These are phyloP conservation scores for Rhodomyrtus psidioides DNA, from an alignment of 441 rosid genomes.

Conservation along the genomic window DNA sequence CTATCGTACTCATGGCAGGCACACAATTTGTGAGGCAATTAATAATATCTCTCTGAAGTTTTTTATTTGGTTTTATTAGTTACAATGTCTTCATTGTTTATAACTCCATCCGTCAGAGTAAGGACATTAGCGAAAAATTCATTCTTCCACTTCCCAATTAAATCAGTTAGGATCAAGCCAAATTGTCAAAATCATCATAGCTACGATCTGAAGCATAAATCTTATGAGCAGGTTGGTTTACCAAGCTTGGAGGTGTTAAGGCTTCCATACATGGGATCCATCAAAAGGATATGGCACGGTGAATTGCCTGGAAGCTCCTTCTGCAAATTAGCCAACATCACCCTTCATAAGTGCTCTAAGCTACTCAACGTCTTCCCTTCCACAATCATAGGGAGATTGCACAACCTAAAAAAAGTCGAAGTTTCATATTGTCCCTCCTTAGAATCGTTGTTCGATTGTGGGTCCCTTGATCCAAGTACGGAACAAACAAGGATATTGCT, in stretches of 20 bases:
- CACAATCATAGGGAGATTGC: neutral
- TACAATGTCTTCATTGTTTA: neutral
- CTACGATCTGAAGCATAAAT: neutral
- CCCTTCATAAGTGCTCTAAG: rapidly evolving
- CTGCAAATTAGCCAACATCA: neutral
- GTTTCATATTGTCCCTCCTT: neutral
- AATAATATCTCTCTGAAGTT: neutral
- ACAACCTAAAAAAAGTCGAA: no score
- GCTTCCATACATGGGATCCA: neutral
- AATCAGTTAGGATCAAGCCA: rapidly evolving
- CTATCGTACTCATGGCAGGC: neutral
- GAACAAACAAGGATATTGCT: neutral
- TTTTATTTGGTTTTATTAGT: neutral
- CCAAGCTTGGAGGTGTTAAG: neutral
- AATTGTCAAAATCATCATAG: neutral
- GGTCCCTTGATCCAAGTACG: neutral
- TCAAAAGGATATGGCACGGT: neutral
- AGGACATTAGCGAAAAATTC: neutral
- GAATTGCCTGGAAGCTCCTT: neutral
- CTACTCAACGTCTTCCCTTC: neutral
- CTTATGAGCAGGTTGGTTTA: neutral
- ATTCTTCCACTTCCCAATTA: neutral
- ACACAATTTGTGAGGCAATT: no score
- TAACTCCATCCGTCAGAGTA: rapidly evolving
- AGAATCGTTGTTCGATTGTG: neutral